These are phyloP conservation scores for Diaporthe capsici DNA, from an alignment of 2,329 filamentous ascomycete genomes.

Conservation along the genomic window DNA sequence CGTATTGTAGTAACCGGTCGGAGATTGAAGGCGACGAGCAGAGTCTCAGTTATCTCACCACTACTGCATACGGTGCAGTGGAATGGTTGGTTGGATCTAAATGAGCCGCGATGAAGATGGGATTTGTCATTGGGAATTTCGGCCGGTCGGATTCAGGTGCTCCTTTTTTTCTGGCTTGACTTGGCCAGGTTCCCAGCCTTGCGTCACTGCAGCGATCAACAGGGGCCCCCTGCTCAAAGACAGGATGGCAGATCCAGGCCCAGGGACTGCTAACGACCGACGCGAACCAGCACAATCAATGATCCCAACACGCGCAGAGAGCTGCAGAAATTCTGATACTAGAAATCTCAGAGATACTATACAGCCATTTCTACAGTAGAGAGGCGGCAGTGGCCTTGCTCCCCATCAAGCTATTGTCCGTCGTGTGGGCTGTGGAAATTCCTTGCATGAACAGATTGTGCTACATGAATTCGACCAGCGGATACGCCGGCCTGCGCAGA, in stretches of 20 bases:
- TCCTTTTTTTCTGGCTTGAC: slow-evolving; percentile 21
- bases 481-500: neutral
- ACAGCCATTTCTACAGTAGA: neutral
- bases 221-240: slow-evolving; percentile 16
- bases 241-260: slow-evolving; percentile 17
- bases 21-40: neutral
- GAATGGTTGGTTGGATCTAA: neutral
- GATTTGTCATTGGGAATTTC: slow-evolving; percentile 15
- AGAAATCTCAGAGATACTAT: neutral
- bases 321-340: neutral
- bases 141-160: slow-evolving; percentile 8
- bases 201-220: slow-evolving; percentile 38
- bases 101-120: neutral
- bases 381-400: neutral
- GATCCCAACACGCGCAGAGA: neutral
- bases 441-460: too few relatives aligned
- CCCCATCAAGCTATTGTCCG: neutral
- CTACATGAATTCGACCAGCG: neutral
- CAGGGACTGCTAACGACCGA: neutral
- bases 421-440: neutral
- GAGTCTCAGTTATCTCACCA: neutral
- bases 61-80: neutral
- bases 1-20: too few relatives aligned
- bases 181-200: slow-evolving; percentile 28
- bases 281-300: neutral